Evolutionary conservation across 1,284 basidiomycete genomes (phyloP).

Genomic region (Apiotrichum gracile): DNA sequence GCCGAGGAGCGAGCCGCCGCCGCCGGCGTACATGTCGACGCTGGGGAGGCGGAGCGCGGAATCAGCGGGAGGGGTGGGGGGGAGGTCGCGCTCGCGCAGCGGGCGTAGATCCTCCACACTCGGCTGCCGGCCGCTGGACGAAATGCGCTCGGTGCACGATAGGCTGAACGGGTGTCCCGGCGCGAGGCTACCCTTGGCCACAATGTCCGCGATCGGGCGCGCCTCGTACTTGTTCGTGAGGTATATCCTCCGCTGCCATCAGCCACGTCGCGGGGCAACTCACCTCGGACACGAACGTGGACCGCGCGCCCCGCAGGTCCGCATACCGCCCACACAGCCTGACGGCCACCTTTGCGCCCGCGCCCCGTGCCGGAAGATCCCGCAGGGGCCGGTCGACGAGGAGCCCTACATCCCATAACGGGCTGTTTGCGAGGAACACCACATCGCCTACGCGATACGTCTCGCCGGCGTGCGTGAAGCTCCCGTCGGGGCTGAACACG

Average conservation of each 20-base stretch:
- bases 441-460: too few species aligned
- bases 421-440: too few species aligned
- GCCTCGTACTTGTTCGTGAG: neutral
- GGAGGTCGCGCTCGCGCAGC: too few species aligned
- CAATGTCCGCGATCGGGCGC: neutral
- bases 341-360: too few species aligned
- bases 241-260: conserved; percentile 4
- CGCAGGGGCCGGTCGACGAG: neutral
- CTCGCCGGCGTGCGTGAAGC: too few species aligned
- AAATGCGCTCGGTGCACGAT: neutral
- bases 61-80: neutral
- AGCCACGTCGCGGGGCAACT: neutral
- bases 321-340: neutral
- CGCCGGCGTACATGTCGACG: conserved; percentile 33
- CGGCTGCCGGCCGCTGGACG: too few species aligned
- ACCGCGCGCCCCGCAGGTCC: neutral
- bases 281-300: neutral
- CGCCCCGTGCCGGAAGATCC: too few species aligned
- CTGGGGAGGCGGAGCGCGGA: conserved; percentile 12
- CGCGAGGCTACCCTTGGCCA: neutral
- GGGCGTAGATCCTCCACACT: too few species aligned
- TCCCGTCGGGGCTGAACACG: too few species aligned
- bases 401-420: too few species aligned
- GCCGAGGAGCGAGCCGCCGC: conserved; percentile 24
- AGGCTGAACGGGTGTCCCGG: neutral